Evolutionary conservation across 1,139 yeast species (phyloP), one percentile per base, ranked within the genome.

Genomic region (Geotrichum fermentans): DNA sequence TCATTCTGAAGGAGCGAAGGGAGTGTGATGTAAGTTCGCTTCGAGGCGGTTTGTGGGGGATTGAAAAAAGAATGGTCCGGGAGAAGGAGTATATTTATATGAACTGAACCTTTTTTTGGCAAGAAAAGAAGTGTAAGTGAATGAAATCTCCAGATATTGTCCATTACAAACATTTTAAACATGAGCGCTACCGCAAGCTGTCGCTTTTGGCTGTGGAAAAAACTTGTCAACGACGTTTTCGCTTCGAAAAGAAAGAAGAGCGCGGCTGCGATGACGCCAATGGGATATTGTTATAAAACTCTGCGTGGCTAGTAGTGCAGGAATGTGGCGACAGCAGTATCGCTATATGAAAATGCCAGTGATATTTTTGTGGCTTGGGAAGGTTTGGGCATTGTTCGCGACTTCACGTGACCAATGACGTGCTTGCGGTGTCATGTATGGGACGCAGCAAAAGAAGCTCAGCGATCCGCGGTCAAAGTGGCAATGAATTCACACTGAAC

Each of bases 351-450:
- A n/a, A n/a, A n/a, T n/a, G n/a, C n/a, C n/a, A 35, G 14, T 17
- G 39, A 35, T 35, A 18, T 35, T 18, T 17, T 35, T 35, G 39
- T 35, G 39, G 39, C 39, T 35, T 35, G n/a, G 11, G 11, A 35
- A 35, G 13, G 39, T 17, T 35, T 13, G 11, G 4, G 14, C 17
- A 30, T n/a, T 8, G 14, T 14, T 3, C 39, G 22, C 39, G 20
- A 35, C 11, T 10, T 35, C 39, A 35, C 39, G 39, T 17, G 39
- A 18, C 14, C 24, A n/a, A 35, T 35, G 39, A 35, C 39, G 39
- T 35, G 39, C 39, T 35, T n/a, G n/a, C n/a, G n/a, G n/a, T n/a
- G n/a, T n/a, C n/a, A n/a, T n/a, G n/a, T n/a, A n/a, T n/a, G n/a
- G n/a, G n/a, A n/a, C n/a, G n/a, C n/a, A n/a, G n/a, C n/a, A n/a